phyloP scores from a whole-genome alignment of 2,329 filamentous ascomycete genomes.

The Penicillium hordei region DNA sequence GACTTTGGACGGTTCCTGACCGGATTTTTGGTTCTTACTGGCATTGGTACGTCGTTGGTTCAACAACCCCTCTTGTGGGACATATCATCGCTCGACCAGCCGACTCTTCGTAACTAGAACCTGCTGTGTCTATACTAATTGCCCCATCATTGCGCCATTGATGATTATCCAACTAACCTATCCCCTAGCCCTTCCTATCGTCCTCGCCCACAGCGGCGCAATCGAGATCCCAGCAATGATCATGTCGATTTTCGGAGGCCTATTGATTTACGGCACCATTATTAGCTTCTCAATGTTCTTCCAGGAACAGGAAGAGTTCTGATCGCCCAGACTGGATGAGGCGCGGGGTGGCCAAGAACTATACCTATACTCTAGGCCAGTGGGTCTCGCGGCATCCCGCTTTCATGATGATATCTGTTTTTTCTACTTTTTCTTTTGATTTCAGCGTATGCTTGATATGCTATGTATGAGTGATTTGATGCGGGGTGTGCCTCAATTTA shows the following conservation, averaged over 20 bases:
- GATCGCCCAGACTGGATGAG: slow-evolving; percentile 12
- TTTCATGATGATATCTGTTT: slow-evolving; percentile 21
- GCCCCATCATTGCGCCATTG: not conserved
- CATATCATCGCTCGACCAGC: not conserved
- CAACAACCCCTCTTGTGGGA: slow-evolving; percentile 3
- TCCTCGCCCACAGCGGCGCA: slow-evolving; percentile 82
- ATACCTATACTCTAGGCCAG: not conserved
- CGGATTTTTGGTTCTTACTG: slow-evolving; percentile 95
- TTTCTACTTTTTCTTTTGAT: slow-evolving; percentile 22
- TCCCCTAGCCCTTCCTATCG: slow-evolving; percentile 72
- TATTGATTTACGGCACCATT: slow-evolving; percentile 96
- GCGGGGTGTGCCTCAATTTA: slow-evolving; percentile 6
- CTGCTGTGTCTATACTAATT: not conserved
- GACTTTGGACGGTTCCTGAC: slow-evolving; percentile 94
- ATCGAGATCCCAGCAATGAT: slow-evolving; percentile 84
- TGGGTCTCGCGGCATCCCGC: not conserved
- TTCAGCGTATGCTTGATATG: slow-evolving; percentile 23
- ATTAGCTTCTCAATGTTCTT: slow-evolving; percentile 99
- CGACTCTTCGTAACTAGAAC: not conserved
- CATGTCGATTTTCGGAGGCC: slow-evolving; percentile 90
- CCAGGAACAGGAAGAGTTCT: slow-evolving; percentile 96
- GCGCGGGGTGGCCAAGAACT: slow-evolving; percentile 2
- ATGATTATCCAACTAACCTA: slow-evolving; percentile 14
- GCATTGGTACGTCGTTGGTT: slow-evolving; percentile 69
- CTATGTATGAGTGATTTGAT: slow-evolving; percentile 22